Evolutionary conservation across 1,284 basidiomycete species (phyloP).

Genomic region (Schizophyllum commune): DNA sequence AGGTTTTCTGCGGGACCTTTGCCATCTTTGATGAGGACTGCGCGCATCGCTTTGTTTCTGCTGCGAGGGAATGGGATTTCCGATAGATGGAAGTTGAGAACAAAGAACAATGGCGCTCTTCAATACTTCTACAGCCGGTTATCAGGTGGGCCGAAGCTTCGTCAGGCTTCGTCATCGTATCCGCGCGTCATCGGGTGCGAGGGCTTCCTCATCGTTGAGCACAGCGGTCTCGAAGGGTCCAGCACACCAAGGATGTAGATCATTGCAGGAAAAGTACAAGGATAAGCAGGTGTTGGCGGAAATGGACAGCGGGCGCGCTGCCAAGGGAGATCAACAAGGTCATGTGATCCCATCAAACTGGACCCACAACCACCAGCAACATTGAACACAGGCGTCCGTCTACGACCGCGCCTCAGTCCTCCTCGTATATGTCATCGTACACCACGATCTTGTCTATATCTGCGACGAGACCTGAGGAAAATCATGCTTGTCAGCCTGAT

Average conservation of each 20-base stretch:
- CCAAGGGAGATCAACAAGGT: too few relatives aligned
- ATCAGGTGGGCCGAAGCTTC: not conserved
- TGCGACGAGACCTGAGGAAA: slow-evolving; percentile 12
- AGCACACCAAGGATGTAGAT: too few relatives aligned
- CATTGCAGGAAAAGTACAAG: too few relatives aligned
- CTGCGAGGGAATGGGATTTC: not conserved
- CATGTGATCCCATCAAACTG: too few relatives aligned
- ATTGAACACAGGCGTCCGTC: too few relatives aligned
- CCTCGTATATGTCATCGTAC: slow-evolving; percentile 16
- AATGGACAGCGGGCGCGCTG: too few relatives aligned
- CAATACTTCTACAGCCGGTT: not conserved
- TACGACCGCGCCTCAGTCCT: not conserved
- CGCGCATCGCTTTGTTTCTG: slow-evolving; percentile 52
- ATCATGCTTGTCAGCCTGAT: too few relatives aligned
- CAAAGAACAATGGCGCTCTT: not conserved
- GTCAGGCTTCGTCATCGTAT: not conserved
- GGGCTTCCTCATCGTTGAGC: too few relatives aligned
- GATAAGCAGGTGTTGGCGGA: too few relatives aligned
- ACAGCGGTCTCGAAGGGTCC: too few relatives aligned
- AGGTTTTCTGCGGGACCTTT: slow-evolving; percentile 75
- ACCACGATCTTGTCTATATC: slow-evolving; percentile 17
- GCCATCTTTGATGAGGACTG: slow-evolving; percentile 75
- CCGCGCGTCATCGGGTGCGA: not conserved
- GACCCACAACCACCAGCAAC: too few relatives aligned
- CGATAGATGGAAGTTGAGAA: not conserved